phyloP scores from a whole-genome alignment of 176 grass and related monocot genomes.

The Elaeis guineensis region DNA sequence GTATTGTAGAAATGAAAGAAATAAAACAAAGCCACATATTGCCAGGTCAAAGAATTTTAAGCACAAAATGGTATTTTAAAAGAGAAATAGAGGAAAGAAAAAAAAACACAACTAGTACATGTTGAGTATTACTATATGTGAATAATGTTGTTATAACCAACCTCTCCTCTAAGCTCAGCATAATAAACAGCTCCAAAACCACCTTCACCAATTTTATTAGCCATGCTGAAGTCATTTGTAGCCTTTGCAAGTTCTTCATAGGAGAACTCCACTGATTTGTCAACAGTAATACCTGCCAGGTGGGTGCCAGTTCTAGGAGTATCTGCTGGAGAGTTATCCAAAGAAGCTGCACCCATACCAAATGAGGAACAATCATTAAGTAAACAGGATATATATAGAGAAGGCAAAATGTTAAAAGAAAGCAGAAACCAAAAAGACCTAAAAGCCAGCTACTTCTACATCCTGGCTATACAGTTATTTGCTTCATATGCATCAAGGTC shows the following conservation, averaged over 20 bases:
- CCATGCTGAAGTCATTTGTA: conserved; percentile 80
- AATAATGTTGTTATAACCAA: conserved; percentile 18
- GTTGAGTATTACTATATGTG: too few species aligned
- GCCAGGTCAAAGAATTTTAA: too few species aligned
- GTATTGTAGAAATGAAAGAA: too few species aligned
- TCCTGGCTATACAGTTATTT: too few species aligned
- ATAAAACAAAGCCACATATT: too few species aligned
- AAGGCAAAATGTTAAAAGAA: too few species aligned
- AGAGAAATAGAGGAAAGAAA: not conserved
- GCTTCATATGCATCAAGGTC: too few species aligned
- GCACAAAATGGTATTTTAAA: not conserved
- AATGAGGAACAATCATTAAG: not conserved
- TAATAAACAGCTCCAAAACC: conserved; percentile 60
- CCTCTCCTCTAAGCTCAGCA: conserved; percentile 95
- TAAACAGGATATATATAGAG: too few species aligned
- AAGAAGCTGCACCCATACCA: conserved; percentile 13
- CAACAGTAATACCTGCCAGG: conserved; percentile 58
- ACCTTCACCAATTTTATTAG: conserved; percentile 94
- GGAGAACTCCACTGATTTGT: conserved; percentile 90
- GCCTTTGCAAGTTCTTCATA: conserved; percentile 82
- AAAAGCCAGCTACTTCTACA: too few species aligned
- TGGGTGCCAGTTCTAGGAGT: conserved; percentile 17
- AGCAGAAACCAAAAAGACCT: too few species aligned
- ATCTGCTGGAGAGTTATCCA: conserved; percentile 3
- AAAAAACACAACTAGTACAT: too few species aligned